Evolutionary conservation across 2,329 filamentous ascomycete genomes (phyloP).

Genomic region (Neophaeococcomyces aloes): DNA sequence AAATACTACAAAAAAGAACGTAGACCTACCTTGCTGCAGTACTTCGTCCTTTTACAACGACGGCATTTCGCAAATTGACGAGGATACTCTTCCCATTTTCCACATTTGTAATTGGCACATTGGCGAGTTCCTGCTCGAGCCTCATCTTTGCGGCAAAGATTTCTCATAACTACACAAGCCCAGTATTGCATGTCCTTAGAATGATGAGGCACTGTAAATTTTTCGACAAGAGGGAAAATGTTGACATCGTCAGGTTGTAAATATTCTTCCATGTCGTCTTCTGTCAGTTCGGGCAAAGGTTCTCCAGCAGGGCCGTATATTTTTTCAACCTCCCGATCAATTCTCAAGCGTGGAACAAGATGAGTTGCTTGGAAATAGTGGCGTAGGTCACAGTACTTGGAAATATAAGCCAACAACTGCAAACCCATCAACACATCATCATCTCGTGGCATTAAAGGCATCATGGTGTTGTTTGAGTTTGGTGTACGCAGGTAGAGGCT

Average conservation of each 20-base stretch:
- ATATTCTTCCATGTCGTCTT: constrained; percentile 74
- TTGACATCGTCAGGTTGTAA: constrained; percentile 90
- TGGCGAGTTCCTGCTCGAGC: constrained; percentile 87
- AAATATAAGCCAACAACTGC: constrained; percentile 91
- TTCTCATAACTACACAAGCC: constrained; percentile 98
- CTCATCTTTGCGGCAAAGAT: constrained; percentile 96
- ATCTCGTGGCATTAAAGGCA: constrained; percentile 88
- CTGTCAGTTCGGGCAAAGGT: constrained; percentile 36
- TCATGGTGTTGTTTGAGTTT: constrained; percentile 57
- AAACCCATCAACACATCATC: constrained; percentile 98
- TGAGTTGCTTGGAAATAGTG: constrained; percentile 94
- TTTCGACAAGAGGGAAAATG: constrained; percentile 95
- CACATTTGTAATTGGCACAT: constrained; percentile 95
- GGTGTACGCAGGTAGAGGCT: constrained; percentile 68
- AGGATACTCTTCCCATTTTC: constrained; percentile 95
- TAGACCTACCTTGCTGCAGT: constrained; percentile 76
- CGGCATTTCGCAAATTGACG: constrained; percentile 97
- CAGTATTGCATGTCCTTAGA: constrained; percentile 98
- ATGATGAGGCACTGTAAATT: constrained; percentile 92
- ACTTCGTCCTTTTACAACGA: constrained; percentile 90
- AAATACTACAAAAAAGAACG: not conserved
- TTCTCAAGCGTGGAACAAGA: constrained; percentile 80
- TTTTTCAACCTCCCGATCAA: constrained; percentile 71
- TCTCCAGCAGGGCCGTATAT: constrained; percentile 58
- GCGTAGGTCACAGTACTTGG: constrained; percentile 93